A percentile compares a stretch with the other conserved stretches of the same genome.
These are phyloP conservation scores for Camellia granthamiana DNA, from an alignment of 148 eudicot genomes.

Conservation along the genomic window DNA sequence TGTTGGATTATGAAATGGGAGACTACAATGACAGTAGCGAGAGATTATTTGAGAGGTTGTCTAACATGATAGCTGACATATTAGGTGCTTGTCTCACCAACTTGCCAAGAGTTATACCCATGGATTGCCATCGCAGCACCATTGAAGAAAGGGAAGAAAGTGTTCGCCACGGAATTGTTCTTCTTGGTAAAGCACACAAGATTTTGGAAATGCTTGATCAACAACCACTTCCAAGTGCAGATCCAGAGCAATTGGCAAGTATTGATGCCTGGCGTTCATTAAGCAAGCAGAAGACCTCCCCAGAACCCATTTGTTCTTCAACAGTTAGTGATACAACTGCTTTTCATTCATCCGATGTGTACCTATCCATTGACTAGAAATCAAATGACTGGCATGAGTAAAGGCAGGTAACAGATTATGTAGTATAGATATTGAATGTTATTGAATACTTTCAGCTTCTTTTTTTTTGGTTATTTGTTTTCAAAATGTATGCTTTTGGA, in stretches of 20 bases:
- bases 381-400: not conserved
- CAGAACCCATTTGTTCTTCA: conserved; percentile 10
- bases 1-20: conserved; percentile 18
- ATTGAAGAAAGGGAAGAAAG: conserved; percentile 47
- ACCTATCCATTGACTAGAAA: conserved; percentile 29
- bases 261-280: conserved; percentile 42
- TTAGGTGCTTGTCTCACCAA: conserved; percentile 40
- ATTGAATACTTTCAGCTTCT: too few relatives aligned
- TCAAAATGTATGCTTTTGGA: not conserved
- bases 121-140: conserved; percentile 38
- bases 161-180: conserved; percentile 34
- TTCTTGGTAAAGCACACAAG: conserved; percentile 43
- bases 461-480: not conserved
- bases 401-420: not conserved
- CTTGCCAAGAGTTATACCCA: conserved; percentile 31
- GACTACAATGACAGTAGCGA: conserved; percentile 18
- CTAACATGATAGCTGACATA: conserved; percentile 38
- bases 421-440: not conserved
- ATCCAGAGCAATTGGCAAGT: conserved; percentile 26
- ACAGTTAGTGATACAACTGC: conserved; percentile 12
- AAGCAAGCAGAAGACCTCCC: conserved; percentile 19
- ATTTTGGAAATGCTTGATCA: conserved; percentile 32
- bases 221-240: conserved; percentile 23
- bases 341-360: conserved; percentile 28
- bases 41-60: conserved; percentile 32